Evolutionary conservation across 768 basidiomycete species (phyloP), one percentile per base, ranked within the genome.

Genomic region (Jaapia argillacea): DNA sequence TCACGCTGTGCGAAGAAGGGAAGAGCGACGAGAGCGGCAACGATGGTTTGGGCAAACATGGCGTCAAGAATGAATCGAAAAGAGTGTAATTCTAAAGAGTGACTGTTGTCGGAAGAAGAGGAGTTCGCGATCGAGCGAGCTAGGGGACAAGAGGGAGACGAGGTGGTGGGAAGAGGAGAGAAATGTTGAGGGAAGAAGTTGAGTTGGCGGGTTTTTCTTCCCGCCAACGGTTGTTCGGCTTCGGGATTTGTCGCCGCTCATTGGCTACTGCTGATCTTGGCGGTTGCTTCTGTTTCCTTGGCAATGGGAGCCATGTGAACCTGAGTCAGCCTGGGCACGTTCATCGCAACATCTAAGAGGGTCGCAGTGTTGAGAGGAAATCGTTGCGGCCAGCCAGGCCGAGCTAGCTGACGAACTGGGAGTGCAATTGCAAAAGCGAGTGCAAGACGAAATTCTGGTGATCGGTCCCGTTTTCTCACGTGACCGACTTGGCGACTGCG

Each of bases 1-100:
- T 49, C 50, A 71, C 75, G 57, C 48, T 68, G 67, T 37, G 64
- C 68, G 51, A 77, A 43, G 45, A 75, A 47, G 47, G 72, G 68
- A 45, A 71, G 57, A 47, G 67, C 72, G 53, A 71, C 51, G 58
- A 78, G 51, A 31, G 60, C 59, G 47, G 62, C 57, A 50, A 64
- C 56, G 54, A 71, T 51, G 7, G 53, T 51, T 45, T 53, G 56
- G 42, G 58, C 48, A 55, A 70, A 64, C 69, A 69, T 72, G 53
- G 42, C 45, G 10, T 33, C 28, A 33, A 10, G 28, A 33, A 33
- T 10, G 28, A 33, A 10, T 10, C 10, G 28, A 33, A 33, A 40
- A 13, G n/a, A 24, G 25, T 45, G 23, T 42, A 24, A 57, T 50
- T 36, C 52, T 48, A 35, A 42, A 45, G 45, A 59, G 54, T 6